Evolutionary conservation across 495 filamentous ascomycete species (phyloP), one percentile per base, ranked within the genome.

Genomic region (Neurospora sp.): DNA sequence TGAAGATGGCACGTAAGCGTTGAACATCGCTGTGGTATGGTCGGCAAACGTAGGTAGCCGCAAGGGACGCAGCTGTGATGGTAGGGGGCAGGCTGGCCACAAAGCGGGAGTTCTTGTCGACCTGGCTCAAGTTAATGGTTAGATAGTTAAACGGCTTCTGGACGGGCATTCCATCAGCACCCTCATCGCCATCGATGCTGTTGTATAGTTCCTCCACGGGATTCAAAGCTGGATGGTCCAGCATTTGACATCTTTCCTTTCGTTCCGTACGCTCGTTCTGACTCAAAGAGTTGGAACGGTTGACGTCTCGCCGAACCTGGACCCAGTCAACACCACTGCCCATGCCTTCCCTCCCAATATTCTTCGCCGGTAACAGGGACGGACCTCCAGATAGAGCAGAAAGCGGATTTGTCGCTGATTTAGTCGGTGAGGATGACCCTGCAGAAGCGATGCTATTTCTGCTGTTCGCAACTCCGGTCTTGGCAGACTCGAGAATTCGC

Each of bases 21-120:
- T 99, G 96, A 2, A 97, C 93, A 77, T 98, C 96, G 80, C 93
- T 97, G 70, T 94, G 89, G 79, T 98, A 97, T 6, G 96, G 96
- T 60, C 96, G 90, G 78, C 96, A 98, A 38, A 99, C 90, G 78
- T 97, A 97, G 8, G 92, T 93, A 72, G 96, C 94, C 2, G 95
- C 94, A 31, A 99, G 87, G 72, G 90, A 93, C 71, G 91, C 88
- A 0, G 96, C 88, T 42, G 92, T 98, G 2, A 91, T 95, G 84
- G 91, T 92, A 3, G 93, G 90, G n/a, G 96, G 96, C n/a, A 98
- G 84, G 77, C 88, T 95, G 77, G 88, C 92, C 70, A 98, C 86
- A 80, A 98, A 99, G 8, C 96, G 91, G 0, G 96, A 92, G 81
- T 93, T 96, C 81, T 98, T 98, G 84, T 99, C 96, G 0, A 99